Evolutionary conservation across 1,139 yeast genomes (phyloP), one percentile per base, ranked within the genome.

Genomic region (Kodamaea plutei): DNA sequence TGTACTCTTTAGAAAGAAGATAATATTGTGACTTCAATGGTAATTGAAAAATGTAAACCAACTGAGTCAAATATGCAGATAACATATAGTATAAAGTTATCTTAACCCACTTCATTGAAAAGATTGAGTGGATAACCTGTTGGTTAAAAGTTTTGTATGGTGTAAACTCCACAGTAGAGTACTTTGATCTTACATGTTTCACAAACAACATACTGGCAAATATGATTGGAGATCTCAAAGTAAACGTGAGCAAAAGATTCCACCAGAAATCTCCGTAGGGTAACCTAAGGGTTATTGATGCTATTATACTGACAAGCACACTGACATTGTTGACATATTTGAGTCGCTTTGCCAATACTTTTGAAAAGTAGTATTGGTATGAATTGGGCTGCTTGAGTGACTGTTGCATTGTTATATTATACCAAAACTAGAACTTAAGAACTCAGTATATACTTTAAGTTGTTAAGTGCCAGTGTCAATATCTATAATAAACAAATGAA

Each of bases 151-250:
- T 76, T 32, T 75, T 69, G 41, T 70, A 68, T 4, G 64, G 62
- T 2, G 76, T 49, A 35, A 63, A 69, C 17, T 73, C 73, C 5
- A 78, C 79, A 22, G 72, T 74, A 22, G 78, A 47, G 29, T 69
- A 66, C 22, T 61, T 55, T 33, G 69, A 69, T 39, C 85, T 65
- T 6, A 74, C 55, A 29, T 69, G 58, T 29, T 73, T 67, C 26
- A 80, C 53, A 8, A 73, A 33, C 17, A 48, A 39, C 25, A 61
- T 50, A 6, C 64, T 51, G 5, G 44, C 33, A 35, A 57, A 61
- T 15, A 63, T 42, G 11, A 56, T 30, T 1, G 73, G 73, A 8
- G 49, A 58, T 26, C 64, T 48, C n/a, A 52, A 28, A 7, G 48
- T 40, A 8, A 55, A 30, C 3, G 61, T 45, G 14, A 52, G 37